A percentile compares a stretch with the other conserved stretches of the same genome.
These are phyloP conservation scores for Candida maltosa DNA, from an alignment of 805 yeast genomes.

Conservation along the genomic window DNA sequence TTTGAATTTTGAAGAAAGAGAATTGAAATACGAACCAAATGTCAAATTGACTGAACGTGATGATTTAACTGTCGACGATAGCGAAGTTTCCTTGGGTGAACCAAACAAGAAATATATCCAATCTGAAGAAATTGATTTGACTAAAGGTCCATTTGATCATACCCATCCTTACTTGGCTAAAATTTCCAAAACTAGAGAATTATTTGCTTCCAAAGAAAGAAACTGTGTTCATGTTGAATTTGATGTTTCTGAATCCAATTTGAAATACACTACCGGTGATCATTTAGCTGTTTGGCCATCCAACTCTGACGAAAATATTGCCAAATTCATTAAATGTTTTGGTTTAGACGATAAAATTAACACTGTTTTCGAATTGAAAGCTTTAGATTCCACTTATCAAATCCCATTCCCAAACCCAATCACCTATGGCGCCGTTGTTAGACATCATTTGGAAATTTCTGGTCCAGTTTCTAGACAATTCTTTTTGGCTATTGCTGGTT, in stretches of 20 bases:
- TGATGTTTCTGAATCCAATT: constrained; percentile 69
- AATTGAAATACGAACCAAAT: constrained; percentile 73
- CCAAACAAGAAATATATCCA: constrained; percentile 53
- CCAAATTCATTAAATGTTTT: constrained; percentile 61
- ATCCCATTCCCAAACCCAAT: constrained; percentile 75
- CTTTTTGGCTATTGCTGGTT: constrained; percentile 66
- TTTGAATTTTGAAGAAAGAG: constrained; percentile 74
- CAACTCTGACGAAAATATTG: constrained; percentile 73
- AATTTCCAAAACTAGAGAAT: constrained; percentile 57
- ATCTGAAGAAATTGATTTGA: constrained; percentile 24
- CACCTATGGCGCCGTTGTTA: constrained; percentile 81
- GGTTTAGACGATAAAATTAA: constrained; percentile 52
- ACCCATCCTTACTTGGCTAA: constrained; percentile 81
- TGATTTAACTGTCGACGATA: constrained; percentile 22
- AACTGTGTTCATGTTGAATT: constrained; percentile 89
- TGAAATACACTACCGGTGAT: constrained; percentile 92
- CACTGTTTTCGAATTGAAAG: constrained; percentile 58
- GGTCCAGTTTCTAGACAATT: constrained; percentile 93
- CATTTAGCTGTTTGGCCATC: constrained; percentile 95
- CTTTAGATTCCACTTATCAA: constrained; percentile 66
- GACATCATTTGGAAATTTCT: constrained; percentile 85
- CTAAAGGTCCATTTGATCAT: constrained; percentile 75
- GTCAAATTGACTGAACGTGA: constrained; percentile 40
- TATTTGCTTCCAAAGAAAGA: constrained; percentile 63
- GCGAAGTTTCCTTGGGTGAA: constrained; percentile 65